Evolutionary conservation across 2,329 filamentous ascomycete genomes (phyloP).

Genomic region (Calonectria pteridis): DNA sequence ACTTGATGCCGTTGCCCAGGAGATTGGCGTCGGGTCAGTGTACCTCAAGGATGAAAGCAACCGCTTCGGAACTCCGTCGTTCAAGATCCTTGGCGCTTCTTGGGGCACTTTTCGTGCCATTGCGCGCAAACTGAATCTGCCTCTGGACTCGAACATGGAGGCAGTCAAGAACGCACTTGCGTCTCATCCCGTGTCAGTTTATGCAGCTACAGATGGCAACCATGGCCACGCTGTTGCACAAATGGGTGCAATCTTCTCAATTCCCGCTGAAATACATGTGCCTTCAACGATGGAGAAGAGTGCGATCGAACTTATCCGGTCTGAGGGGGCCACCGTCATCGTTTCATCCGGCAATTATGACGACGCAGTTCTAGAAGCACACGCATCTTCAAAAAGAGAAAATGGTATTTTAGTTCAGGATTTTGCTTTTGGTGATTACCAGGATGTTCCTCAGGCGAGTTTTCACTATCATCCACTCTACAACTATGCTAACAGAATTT

Average conservation of each 20-base stretch:
- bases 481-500: not conserved
- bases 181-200: conserved; percentile 56
- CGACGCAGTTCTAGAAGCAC: conserved; percentile 65
- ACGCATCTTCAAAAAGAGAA: conserved; percentile 53
- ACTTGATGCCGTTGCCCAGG: conserved; percentile 66
- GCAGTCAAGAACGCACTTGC: conserved; percentile 53
- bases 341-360: conserved; percentile 74
- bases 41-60: conserved; percentile 79
- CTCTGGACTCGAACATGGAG: conserved; percentile 56
- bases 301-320: conserved; percentile 66
- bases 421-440: conserved; percentile 74
- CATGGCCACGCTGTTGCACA: conserved; percentile 79
- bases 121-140: conserved; percentile 56
- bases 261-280: conserved; percentile 72
- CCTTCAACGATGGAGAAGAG: conserved; percentile 67
- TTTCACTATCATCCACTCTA: accelerated
- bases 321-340: conserved; percentile 73
- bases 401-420: conserved; percentile 75
- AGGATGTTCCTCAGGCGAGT: conserved; percentile 70
- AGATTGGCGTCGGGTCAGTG: conserved; percentile 69
- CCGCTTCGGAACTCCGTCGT: conserved; percentile 77
- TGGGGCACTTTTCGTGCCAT: conserved; percentile 77
- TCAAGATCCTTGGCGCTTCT: conserved; percentile 84
- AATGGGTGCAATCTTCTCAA: conserved; percentile 71
- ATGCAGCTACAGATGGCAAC: conserved; percentile 81